Evolutionary conservation across 345 rosid genomes (phyloP), one percentile per base, ranked within the genome.

Genomic region (Sisymbrium irio): DNA sequence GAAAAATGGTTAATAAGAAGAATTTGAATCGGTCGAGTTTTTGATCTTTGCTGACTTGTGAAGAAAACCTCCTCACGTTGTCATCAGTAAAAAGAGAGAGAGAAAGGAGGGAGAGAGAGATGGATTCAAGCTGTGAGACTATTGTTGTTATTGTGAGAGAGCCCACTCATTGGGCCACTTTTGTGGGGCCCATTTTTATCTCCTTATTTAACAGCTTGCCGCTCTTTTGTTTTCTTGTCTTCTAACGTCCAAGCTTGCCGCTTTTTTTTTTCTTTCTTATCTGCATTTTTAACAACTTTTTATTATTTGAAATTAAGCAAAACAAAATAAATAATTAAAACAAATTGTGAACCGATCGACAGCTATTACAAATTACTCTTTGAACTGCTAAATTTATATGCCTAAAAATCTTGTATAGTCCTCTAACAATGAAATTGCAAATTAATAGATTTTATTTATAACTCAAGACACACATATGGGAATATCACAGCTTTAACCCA

Each of bases 11-110:
- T 9, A 27, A 3, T 27, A 27, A 2, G 0, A 37, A 67, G 69
- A 67, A 68, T 41, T 35, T 68, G 79, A 75, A 75, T 33, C 5
- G 74, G 74, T 68, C 32, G 45, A 75, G 72, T 37, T 67, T 70
- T 55, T 69, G 8, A 15, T 11, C 1, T 22, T 55, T 37, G 53
- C 66, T 74, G 73, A 74, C 73, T 50, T 68, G 74, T 20, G 32
- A 44, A 68, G 69, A 61, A 37, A 30, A 9, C 40, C 22, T 69
- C 65, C 25, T 69, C 74, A 58, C 74, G 61, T 69, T 69, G 61
- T 57, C 12, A 22, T 9, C 13, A 46, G n/a, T 3, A 28, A 11
- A 8, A 18, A 30, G 63, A 7, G 39, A 45, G 17, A 10, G 25
- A 30, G 9, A 54, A n/a, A 27, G 55, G 39, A 45, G 17, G 6